Conservation (phyloP, 331 rosid species). For the Ulmus americana region DNA sequence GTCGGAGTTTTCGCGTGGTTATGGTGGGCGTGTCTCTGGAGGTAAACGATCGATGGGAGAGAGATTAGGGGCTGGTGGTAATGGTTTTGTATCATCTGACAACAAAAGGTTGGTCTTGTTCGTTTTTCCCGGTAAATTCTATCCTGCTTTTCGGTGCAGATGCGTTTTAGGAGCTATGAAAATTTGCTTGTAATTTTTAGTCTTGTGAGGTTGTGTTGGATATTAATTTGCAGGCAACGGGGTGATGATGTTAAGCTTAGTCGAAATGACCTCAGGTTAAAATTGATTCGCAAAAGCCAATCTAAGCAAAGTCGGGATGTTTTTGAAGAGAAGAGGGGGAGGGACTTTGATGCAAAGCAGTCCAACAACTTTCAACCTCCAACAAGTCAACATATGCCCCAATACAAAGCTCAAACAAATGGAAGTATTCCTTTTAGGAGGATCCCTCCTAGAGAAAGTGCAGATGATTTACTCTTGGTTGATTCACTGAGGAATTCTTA, state of each 20-base stretch:
- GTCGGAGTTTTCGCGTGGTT: constrained; percentile 19
- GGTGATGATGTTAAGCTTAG: constrained; percentile 31
- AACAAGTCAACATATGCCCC: constrained; percentile 21
- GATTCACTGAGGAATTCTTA: constrained; percentile 25
- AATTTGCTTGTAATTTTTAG: constrained; percentile 1
- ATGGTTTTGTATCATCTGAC: constrained; percentile 21
- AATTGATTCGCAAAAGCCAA: constrained; percentile 40
- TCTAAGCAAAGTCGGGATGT: constrained; percentile 25
- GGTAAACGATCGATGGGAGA: constrained; percentile 33
- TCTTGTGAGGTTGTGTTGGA: constrained; percentile 3
- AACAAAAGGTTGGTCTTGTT: constrained; percentile 33
- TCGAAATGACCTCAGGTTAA: constrained; percentile 52
- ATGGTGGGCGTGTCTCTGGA: constrained; percentile 25
- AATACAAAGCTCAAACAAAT: constrained; percentile 24
- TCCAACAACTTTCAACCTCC: constrained; percentile 29
- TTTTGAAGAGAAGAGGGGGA: constrained; percentile 23
- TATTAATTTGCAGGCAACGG: constrained; percentile 40
- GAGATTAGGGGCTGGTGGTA: constrained; percentile 29
- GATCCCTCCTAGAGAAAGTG: constrained; percentile 27
- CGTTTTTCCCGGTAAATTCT: background rate
- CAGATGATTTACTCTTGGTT: constrained; percentile 28
- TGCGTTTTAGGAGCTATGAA: background rate
- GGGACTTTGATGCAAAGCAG: constrained; percentile 19
- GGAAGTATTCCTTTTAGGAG: constrained; percentile 20
- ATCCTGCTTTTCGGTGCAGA: no score